phyloP scores from a whole-genome alignment of 805 yeast genomes.

The Metschnikowia kunwiensis region DNA sequence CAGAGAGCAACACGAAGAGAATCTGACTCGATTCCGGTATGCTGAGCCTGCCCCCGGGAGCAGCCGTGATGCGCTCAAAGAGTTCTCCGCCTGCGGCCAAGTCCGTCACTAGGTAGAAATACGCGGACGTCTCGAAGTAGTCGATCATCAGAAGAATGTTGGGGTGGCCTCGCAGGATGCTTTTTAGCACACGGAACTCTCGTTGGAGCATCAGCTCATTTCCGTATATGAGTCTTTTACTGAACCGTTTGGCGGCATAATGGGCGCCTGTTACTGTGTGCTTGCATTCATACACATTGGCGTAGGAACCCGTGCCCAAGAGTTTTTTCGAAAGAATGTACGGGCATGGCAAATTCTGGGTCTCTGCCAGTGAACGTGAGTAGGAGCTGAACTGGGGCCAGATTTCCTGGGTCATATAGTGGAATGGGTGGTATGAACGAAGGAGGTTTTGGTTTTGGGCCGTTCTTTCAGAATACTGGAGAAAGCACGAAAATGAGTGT shows the following conservation, averaged over 20 bases:
- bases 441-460: no score
- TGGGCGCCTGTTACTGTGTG: slow-evolving; percentile 37
- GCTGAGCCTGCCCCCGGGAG: slow-evolving; percentile 36
- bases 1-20: slow-evolving; percentile 49
- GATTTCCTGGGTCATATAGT: slow-evolving; percentile 10
- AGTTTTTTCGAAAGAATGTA: slow-evolving; percentile 29
- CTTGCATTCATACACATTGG: slow-evolving; percentile 50
- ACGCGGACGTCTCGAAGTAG: slow-evolving; percentile 64
- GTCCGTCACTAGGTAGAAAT: slow-evolving; percentile 58
- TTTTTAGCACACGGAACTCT: slow-evolving; percentile 56
- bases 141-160: slow-evolving; percentile 63
- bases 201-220: slow-evolving; percentile 52
- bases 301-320: slow-evolving; percentile 43
- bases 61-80: slow-evolving; percentile 52
- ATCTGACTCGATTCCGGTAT: slow-evolving; percentile 50
- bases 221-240: slow-evolving; percentile 49
- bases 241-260: slow-evolving; percentile 55
- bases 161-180: slow-evolving; percentile 47
- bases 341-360: slow-evolving; percentile 26
- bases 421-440: not conserved
- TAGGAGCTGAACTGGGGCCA: slow-evolving; percentile 25
- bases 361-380: slow-evolving; percentile 5
- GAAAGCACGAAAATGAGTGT: no score
- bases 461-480: no score
- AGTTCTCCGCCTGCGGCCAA: slow-evolving; percentile 68